Conservation (phyloP, 2,329 filamentous ascomycete genomes). For the Zymoseptoria passerinii region DNA sequence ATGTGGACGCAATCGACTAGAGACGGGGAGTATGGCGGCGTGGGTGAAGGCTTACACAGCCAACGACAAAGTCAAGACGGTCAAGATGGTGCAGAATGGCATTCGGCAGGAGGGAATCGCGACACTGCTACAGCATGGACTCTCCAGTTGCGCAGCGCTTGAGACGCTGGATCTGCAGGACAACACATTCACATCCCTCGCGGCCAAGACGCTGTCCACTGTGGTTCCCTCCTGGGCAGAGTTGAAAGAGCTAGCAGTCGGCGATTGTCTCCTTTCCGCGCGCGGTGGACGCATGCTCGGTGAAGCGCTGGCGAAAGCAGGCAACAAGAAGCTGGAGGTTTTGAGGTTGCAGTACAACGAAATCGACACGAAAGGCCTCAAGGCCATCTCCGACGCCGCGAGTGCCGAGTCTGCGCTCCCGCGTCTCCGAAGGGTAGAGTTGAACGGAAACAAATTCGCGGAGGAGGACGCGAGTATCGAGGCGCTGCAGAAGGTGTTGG, state of each 20-base stretch:
- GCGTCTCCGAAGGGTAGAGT: constrained; percentile 71
- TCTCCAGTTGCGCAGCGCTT: constrained; percentile 61
- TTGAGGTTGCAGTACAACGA: constrained; percentile 91
- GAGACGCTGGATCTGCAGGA: constrained; percentile 85
- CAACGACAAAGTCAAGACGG: constrained; percentile 67
- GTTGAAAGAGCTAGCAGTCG: constrained; percentile 75
- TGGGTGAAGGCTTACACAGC: constrained; percentile 85
- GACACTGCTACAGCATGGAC: constrained; percentile 67
- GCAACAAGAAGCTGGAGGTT: constrained; percentile 70
- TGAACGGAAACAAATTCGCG: constrained; percentile 92
- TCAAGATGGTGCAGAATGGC: constrained; percentile 98
- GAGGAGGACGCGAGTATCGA: constrained; percentile 72
- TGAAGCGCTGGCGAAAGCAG: constrained; percentile 62
- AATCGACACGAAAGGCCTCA: constrained; percentile 68
- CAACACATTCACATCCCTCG: constrained; percentile 85
- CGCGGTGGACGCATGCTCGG: constrained; percentile 70
- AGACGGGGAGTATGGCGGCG: constrained; percentile 91
- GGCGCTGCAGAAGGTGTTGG: constrained; percentile 54
- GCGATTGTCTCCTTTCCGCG: constrained; percentile 74
- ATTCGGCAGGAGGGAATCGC: constrained; percentile 91
- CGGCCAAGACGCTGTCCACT: constrained; percentile 67
- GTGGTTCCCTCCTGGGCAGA: constrained; percentile 66
- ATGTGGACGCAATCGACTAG: constrained; percentile 89
- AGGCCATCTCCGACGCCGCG: constrained; percentile 60
- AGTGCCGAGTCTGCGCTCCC: constrained; percentile 54